phyloP scores from a whole-genome alignment of 192 early-diverging fungal genomes.

The Podila clonocystis region DNA sequence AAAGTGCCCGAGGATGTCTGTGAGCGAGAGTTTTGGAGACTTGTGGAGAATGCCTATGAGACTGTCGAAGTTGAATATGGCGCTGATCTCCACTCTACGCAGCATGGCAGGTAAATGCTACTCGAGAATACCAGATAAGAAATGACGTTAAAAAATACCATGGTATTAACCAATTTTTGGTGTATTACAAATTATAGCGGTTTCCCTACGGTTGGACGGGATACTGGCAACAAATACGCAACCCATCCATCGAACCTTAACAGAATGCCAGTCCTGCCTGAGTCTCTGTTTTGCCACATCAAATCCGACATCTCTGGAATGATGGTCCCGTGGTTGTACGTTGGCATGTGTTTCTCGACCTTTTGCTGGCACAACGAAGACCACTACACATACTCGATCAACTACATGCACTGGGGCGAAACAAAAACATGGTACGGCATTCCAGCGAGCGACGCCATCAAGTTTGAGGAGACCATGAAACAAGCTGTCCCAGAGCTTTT shows the following conservation, averaged over 20 bases:
- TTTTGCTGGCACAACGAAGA: slow-evolving; percentile 99
- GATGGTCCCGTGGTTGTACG: slow-evolving; percentile 98
- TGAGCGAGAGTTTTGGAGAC: slow-evolving; percentile 94
- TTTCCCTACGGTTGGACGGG: slow-evolving; percentile 78
- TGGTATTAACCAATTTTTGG: too few relatives aligned
- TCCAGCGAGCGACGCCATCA: slow-evolving; percentile 78
- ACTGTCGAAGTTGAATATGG: slow-evolving; percentile 96
- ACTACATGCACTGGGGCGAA: slow-evolving; percentile 96
- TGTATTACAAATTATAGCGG: slow-evolving; percentile 61
- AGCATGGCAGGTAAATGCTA: slow-evolving; percentile 80
- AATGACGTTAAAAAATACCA: background rate
- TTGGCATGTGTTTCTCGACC: slow-evolving; percentile 94
- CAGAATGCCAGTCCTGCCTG: slow-evolving; percentile 81
- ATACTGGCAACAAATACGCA: slow-evolving; percentile 74
- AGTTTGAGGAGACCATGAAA: slow-evolving; percentile 88
- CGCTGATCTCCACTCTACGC: slow-evolving; percentile 91
- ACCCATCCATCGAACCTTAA: slow-evolving; percentile 89
- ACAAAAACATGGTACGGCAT: slow-evolving; percentile 99
- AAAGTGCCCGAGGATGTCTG: slow-evolving; percentile 73
- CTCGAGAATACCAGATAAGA: background rate
- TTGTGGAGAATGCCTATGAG: slow-evolving; percentile 87
- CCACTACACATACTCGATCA: slow-evolving; percentile 96
- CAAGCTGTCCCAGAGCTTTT: slow-evolving; percentile 88
- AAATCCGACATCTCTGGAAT: slow-evolving; percentile 95
- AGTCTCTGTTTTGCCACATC: slow-evolving; percentile 90